Percentiles rank a stretch among this genome's conserved stretches.
Evolutionary conservation across 352 stramenopile genomes (phyloP).

Genomic region (Elongisporangium prolatum): DNA sequence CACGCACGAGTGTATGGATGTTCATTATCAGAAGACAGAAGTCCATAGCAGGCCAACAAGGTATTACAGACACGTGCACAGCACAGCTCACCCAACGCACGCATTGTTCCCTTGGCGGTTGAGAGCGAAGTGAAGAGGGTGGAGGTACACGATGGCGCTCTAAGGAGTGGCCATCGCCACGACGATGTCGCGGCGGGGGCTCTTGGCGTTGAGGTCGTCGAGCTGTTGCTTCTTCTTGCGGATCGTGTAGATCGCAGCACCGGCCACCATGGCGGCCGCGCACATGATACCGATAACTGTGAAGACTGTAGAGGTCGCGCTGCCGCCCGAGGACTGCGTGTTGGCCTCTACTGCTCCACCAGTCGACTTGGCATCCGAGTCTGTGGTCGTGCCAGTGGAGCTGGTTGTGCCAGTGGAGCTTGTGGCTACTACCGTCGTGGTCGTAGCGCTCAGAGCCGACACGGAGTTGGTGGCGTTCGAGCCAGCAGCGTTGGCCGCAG

Average conservation of each 20-base stretch:
- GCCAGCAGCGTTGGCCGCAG: constrained; percentile 11
- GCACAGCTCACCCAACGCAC: background rate
- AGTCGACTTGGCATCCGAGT: constrained; percentile 9
- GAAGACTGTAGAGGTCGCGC: constrained; percentile 12
- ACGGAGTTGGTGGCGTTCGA: constrained; percentile 3
- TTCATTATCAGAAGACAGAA: background rate
- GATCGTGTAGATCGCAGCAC: constrained; percentile 35
- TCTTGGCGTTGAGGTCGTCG: constrained; percentile 31
- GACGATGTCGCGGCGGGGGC: constrained; percentile 26
- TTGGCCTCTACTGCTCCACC: constrained; percentile 27
- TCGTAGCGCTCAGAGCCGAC: background rate
- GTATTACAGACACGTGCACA: constrained; percentile 1
- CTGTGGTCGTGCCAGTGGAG: constrained; percentile 15
- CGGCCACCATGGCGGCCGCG: constrained; percentile 27
- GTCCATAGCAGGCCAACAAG: background rate
- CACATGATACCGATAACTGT: constrained; percentile 21
- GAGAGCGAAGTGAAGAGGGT: background rate
- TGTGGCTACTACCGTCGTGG: background rate
- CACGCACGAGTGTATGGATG: background rate
- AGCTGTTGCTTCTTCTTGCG: constrained; percentile 51
- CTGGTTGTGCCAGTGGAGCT: constrained; percentile 9
- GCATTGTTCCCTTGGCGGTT: background rate
- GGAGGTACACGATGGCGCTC: background rate
- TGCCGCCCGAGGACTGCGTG: constrained; percentile 33
- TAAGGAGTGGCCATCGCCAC: constrained; percentile 30